Base-by-base conservation (phyloP, 345 rosid species). In the Camelina neglecta region DNA sequence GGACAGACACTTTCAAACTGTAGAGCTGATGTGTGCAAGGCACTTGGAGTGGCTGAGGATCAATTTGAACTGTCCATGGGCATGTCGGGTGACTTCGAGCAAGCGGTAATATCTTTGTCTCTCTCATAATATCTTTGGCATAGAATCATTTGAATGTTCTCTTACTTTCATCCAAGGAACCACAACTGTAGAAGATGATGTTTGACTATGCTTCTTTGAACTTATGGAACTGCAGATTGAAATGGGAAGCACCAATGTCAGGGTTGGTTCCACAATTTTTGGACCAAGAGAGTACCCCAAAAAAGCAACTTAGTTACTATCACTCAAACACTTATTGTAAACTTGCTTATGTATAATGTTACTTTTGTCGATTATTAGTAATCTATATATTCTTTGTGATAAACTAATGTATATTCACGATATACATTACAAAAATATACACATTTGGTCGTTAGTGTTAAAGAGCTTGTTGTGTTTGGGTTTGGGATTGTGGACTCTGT, bases 51-150 rank as follows among this genome's bases (percentile, higher is more conserved):
- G 81, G 56, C 72, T 38, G 96, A 86, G 87, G 87, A 86, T 67
- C 81, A 85, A 26, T 90, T 89, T 69, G 97, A 93, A 82, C 85
- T 93, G 39, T 93, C 98, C 11, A 93, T 91, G 97, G 97, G 97
- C 80, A 93, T 93, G 98, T 93, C 97, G 0, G 84, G 90, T 66
- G 98, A 93, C 77, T 93, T 87, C 67, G 96, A 93, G 88, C 85
- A 74, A 86, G 98, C 97, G 41, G 97, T 91, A 75, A 80, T 8
- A 24, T 60, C 33, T 73, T 47, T 55, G 7, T 71, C 76, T 64
- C 35, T 57, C 41, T 42, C 53, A 55, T 20, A 59, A 59, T 8
- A 18, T 56, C 11, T 12, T 33, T 0, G 26, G 49, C 10, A 18
- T 29, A 39, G 24, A 50, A 75, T 39, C 59, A 42, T 24, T 50